Percentiles rank a stretch among this genome's conserved stretches.
These are phyloP conservation scores for Bremia lactucae DNA, from an alignment of 352 stramenopile genomes.

Conservation along the genomic window DNA sequence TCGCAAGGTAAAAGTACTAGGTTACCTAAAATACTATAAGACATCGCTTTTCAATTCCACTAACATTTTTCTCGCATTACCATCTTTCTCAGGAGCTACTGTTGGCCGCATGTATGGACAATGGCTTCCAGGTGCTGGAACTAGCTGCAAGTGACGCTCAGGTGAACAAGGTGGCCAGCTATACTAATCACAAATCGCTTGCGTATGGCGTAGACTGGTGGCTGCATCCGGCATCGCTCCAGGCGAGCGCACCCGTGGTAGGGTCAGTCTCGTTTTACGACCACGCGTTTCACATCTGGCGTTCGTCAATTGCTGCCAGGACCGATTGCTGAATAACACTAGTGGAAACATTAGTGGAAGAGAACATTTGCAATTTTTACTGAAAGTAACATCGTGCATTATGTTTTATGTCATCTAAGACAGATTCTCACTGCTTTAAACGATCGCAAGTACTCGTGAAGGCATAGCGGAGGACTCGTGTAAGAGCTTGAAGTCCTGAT, in stretches of 20 bases:
- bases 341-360: too few relatives aligned
- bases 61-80: conserved; percentile 1
- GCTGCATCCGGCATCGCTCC: conserved; percentile 29
- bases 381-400: too few relatives aligned
- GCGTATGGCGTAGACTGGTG: conserved; percentile 83
- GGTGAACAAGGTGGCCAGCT: conserved; percentile 21
- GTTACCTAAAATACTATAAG: background rate
- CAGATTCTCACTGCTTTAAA: too few relatives aligned
- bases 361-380: too few relatives aligned
- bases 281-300: conserved; percentile 65
- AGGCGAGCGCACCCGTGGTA: conserved; percentile 32
- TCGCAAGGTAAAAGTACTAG: conserved; percentile 27
- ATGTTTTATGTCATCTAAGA: too few relatives aligned
- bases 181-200: conserved; percentile 63
- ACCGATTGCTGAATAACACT: too few relatives aligned
- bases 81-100: conserved; percentile 39
- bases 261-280: conserved; percentile 81
- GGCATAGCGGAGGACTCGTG: too few relatives aligned
- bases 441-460: too few relatives aligned
- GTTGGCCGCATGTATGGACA: conserved; percentile 79
- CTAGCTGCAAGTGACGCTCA: conserved; percentile 1
- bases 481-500: too few relatives aligned
- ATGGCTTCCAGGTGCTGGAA: conserved; percentile 71
- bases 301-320: conserved; percentile 5
- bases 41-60: background rate